Conservation (phyloP, 2,329 filamentous ascomycete genomes). For the Talaromyces sp. region DNA sequence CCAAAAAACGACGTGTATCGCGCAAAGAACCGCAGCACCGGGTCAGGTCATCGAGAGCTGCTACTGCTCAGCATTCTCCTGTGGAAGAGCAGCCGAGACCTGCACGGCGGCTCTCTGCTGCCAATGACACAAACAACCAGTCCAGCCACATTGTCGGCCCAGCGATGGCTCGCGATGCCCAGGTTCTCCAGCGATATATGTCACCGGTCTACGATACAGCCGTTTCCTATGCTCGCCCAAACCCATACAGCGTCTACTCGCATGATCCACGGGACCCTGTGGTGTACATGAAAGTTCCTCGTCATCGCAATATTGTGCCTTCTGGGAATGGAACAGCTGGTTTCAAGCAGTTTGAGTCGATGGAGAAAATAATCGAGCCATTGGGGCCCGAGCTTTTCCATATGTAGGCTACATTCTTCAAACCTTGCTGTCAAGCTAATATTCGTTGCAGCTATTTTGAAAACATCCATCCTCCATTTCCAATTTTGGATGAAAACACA, state of each 20-base stretch:
- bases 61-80: not conserved
- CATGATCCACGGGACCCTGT: constrained; percentile 17
- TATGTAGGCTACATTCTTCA: constrained; percentile 2
- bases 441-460: constrained; percentile 44
- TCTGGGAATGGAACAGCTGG: constrained; percentile 20
- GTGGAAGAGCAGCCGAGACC: not conserved
- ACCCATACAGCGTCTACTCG: constrained; percentile 12
- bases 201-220: constrained; percentile 19
- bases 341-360: constrained; percentile 39
- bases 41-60: not conserved
- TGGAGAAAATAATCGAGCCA: constrained; percentile 49
- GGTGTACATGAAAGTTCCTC: constrained; percentile 17
- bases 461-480: constrained; percentile 48
- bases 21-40: not conserved
- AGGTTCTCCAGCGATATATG: constrained; percentile 48
- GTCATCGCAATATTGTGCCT: constrained; percentile 12
- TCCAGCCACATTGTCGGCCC: constrained; percentile 46
- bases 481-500: constrained; percentile 45
- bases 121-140: constrained; percentile 14
- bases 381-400: constrained; percentile 7
- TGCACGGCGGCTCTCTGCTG: not conserved
- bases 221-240: constrained; percentile 3
- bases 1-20: not conserved
- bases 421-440: constrained; percentile 23
- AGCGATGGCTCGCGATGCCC: constrained; percentile 46